Base-by-base conservation (phyloP, 1,284 basidiomycete species). In the Mycena citricolor region DNA sequence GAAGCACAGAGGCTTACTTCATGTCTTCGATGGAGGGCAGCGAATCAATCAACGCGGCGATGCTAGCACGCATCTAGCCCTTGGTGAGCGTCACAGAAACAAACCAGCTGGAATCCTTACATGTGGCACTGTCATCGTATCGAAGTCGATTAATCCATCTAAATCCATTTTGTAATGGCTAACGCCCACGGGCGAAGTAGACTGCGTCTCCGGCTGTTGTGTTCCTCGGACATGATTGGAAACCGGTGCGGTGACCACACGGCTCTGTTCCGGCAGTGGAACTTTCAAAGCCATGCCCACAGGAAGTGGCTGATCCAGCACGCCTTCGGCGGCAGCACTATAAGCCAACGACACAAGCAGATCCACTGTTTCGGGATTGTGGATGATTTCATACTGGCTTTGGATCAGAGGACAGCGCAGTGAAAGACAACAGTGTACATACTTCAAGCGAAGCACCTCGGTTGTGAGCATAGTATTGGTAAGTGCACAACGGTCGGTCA, bases 361-460 rank as follows among this genome's bases (percentile, higher is more conserved):
- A 49, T 83, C 81, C 10, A 83, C 78, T 2, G 73, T 73, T 36
- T 64, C 63, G 0, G 79, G 70, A 47, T 82, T 81, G 42, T 74
- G 71, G 13, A 75, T 64, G 30, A 84, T 80, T 56, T 83, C 80
- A 51, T 83, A 81, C 80, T 83, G 42, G 4, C 16, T 23, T 20
- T 29, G 13, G 45, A 12, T 23, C 43, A 41, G 24, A 12, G 32
- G 16, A 16, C 21, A 14, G 23, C 17, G 30, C 34, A 28, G 19
- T 31, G 16, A 13, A 26, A 26, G 34, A 13, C 28, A 22, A 41
- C 8, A 14, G 33, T 16, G 17, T 42, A 53, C 66, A 10, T 56
- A 79, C 81, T 69, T 83, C 81, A 13, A 83, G 69, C 12, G 79
- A 81, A 3, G 79, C 74, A 0, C 81, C 81, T 14, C 74, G 68